Evolutionary conservation across 2,329 filamentous ascomycete genomes (phyloP), one percentile per base, ranked within the genome.

Genomic region (Penicillium crustosum): DNA sequence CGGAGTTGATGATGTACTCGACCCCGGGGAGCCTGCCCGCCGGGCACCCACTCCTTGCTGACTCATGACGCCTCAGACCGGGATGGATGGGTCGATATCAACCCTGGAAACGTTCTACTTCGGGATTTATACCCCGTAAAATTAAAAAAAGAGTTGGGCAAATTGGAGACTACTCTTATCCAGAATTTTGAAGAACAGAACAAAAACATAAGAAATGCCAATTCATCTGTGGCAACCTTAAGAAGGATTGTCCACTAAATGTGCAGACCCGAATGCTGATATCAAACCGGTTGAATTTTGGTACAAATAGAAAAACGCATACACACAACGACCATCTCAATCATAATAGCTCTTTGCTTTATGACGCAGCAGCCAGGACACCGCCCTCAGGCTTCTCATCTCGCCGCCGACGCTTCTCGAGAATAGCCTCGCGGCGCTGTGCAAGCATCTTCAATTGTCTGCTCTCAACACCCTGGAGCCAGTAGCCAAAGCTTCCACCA

Each of bases 401-500:
- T 74, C 88, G 87, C 77, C 91, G 83, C 75, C 87, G 87, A 74
- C 94, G 84, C 87, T 97, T 97, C 81, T 96, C 93, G 58, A 97
- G 80, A 65, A 99, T 83, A 55, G 82, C 77, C 66, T 89, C 83
- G 81, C 92, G 93, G 73, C 93, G 87, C 73, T 93, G 89, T 65
- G 83, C 81, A 59, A 99, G 81, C 62, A 92, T 84, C 65, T 85
- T 84, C 66, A 88, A 83, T 79, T 97, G 93, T 74, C 87, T 83
- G 71, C 90, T 81, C 77, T 97, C 91, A 56, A 97, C 90, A 62
- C 91, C 90, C 81, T 93, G 88, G 68, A 99, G 82, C 92, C 93
- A 99, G 83, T 97, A 97, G 68, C 94, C 94, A 79, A 97, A 97
- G 78, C 89, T 91, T 68, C 88, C 93, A 68, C 93, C 93, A 63